A percentile compares a stretch with the other conserved stretches of the same genome.
Evolutionary conservation across 2,329 filamentous ascomycete genomes (phyloP).

Genomic region (Blumeria hordei): DNA sequence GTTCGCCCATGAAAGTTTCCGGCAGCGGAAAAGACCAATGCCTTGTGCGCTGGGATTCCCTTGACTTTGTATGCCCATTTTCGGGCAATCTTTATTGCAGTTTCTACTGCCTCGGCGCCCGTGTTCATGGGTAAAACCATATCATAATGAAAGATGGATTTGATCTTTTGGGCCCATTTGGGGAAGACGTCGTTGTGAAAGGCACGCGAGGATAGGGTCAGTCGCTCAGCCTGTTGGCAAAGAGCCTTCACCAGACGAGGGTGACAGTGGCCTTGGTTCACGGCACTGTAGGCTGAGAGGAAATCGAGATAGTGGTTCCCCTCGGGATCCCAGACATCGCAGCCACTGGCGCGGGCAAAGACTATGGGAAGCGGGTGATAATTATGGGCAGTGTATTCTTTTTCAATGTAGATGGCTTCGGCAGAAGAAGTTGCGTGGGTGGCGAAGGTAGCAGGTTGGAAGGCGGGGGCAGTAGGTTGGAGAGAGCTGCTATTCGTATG

Average conservation of each 20-base stretch:
- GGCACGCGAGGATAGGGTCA: slow-evolving; percentile 81
- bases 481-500: no score
- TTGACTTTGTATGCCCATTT: slow-evolving; percentile 98
- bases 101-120: slow-evolving; percentile 87
- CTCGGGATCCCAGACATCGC: slow-evolving; percentile 91
- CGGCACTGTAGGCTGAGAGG: slow-evolving; percentile 88
- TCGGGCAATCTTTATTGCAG: slow-evolving; percentile 79
- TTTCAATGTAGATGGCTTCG: slow-evolving; percentile 57
- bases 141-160: slow-evolving; percentile 74
- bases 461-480: slow-evolving; percentile 3
- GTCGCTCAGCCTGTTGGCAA: slow-evolving; percentile 63
- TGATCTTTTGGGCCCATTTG: slow-evolving; percentile 80
- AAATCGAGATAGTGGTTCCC: slow-evolving; percentile 92
- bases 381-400: slow-evolving; percentile 83
- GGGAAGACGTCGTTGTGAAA: slow-evolving; percentile 99
- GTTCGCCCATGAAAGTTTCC: slow-evolving; percentile 96
- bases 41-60: slow-evolving; percentile 62
- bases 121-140: slow-evolving; percentile 99
- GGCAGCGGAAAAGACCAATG: slow-evolving; percentile 57
- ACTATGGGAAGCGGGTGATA: slow-evolving; percentile 94
- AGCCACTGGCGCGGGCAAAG: slow-evolving; percentile 64
- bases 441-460: slow-evolving; percentile 10
- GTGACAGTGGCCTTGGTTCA: slow-evolving; percentile 96
- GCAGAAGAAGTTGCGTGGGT: slow-evolving; percentile 53
- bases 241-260: slow-evolving; percentile 83